Base-by-base conservation (phyloP, 331 rosid species). In the Arachis monticola region DNA sequence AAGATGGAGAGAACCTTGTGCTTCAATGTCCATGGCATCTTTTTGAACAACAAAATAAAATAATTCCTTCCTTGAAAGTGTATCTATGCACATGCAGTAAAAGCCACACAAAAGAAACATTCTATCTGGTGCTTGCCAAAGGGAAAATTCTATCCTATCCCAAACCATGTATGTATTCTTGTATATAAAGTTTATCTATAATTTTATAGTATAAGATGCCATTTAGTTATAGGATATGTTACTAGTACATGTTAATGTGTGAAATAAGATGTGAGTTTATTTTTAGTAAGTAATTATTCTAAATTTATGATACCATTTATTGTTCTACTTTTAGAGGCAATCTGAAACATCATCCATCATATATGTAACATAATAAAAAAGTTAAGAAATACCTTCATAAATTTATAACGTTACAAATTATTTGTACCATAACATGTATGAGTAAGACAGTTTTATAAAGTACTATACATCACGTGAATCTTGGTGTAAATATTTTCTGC, bases 51-150 rank as follows among this genome's bases (percentile, higher is more conserved):
- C 8, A 27, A 8, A 8, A 55, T 55, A 55, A 8, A 8, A 55
- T 55, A 55, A n/a, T 55, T 58, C 63, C 63, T 58, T 58, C 4
- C 63, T 58, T 58, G 63, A 58, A 57, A 57, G 5, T 57, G 4
- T 38, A 38, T 38, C 4, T 5, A 38, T 38, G 6, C 1, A 51
- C 14, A 51, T 12, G 14, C 57, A 57, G 38, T 17, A 7, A 17
- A 57, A 57, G 62, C 62, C 38, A 8, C 63, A 8, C 41, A 30
- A 58, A 58, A 58, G 63, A 58, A 27, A 38, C 63, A 38, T 58
- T 58, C 12, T 30, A 58, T 58, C 38, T 58, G 38, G 63, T 38
- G 22, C 22, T 58, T 58, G 41, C 41, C n/a, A 57, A 57, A 57
- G 31, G 10, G 3, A 22, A 56, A 6, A 55, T 57, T 2, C 38